phyloP scores from a whole-genome alignment of 2,329 filamentous ascomycete species.

The Albifimbria verrucaria region DNA sequence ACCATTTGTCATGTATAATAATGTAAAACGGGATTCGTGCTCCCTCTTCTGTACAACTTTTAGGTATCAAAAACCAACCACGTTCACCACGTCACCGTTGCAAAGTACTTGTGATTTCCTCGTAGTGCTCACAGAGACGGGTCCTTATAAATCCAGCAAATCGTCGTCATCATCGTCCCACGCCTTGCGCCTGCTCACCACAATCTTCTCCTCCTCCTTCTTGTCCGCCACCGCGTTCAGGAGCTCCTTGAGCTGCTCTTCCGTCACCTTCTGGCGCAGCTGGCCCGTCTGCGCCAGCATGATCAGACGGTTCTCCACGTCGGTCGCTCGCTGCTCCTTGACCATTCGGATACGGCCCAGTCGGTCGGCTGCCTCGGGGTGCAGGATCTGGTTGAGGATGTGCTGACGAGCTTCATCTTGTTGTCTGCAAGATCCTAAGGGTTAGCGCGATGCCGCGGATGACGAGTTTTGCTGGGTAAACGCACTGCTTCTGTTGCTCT shows the following conservation, averaged over 20 bases:
- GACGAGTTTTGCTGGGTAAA: no score
- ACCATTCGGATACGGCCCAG: slow-evolving; percentile 92
- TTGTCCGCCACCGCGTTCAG: slow-evolving; percentile 80
- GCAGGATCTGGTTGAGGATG: slow-evolving; percentile 88
- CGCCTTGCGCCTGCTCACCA: slow-evolving; percentile 77
- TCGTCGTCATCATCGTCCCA: slow-evolving; percentile 86
- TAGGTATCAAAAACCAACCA: not conserved
- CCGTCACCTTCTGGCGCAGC: slow-evolving; percentile 81
- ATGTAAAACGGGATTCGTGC: not conserved
- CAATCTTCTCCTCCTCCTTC: slow-evolving; percentile 78
- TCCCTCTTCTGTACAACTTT: not conserved
- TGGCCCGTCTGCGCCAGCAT: slow-evolving; percentile 87
- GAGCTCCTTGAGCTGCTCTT: slow-evolving; percentile 90
- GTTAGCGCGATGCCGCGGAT: no score
- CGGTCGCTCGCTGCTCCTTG: slow-evolving; percentile 83
- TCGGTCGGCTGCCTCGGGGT: slow-evolving; percentile 89
- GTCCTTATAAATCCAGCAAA: slow-evolving; percentile 55
- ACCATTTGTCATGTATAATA: not conserved
- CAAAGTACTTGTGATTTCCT: slow-evolving; percentile 1
- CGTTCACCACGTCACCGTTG: not conserved
- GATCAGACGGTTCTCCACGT: slow-evolving; percentile 90
- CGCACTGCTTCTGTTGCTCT: slow-evolving; percentile 57
- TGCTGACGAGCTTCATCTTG: slow-evolving; percentile 68
- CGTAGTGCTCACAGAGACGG: slow-evolving; percentile 1
- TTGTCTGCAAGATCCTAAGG: slow-evolving; percentile 29